Base-by-base conservation (phyloP, 805 yeast genomes). In the Starmera dryadoides region DNA sequence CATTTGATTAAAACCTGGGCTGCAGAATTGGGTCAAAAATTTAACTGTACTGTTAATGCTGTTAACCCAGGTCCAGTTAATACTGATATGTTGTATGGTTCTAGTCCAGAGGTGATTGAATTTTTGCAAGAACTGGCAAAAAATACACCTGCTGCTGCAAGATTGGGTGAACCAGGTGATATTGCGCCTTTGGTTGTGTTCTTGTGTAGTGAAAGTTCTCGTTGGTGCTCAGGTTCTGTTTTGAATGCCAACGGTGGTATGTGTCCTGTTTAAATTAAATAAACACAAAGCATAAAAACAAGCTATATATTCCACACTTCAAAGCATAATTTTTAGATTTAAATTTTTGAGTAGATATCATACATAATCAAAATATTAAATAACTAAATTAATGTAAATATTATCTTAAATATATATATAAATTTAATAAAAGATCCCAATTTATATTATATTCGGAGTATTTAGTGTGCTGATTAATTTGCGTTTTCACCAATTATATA, bases 151-250 rank as follows among this genome's bases (percentile, higher is more conserved):
- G 48, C 49, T 18, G 50, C 47, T 4, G 35, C 43, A 21, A 43
- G 52, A 34, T 37, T 48, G n/a, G 52, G 49, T 21, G 34, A 32
- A 22, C 50, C 52, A 14, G 40, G 42, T n/a, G 52, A 48, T 25
- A 46, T 48, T 33, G 52, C 50, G 11, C 40, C 39, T 15, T 43
- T 45, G 39, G 49, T 45, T 18, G 46, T 40, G 4, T 44, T 44
- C 34, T 31, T 48, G 38, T 38, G 36, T 39, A 42, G 36, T 16
- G 50, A 48, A 30, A 36, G 40, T 15, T 35, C 44, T 23, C 41
- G 48, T 32, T 48, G 52, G 52, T 34, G 40, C 22, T 36, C 46
- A 15, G 52, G 49, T 15, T 23, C 35, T n/a, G 35, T 37, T 22
- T 35, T 48, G 22, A 38, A 42, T 36, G 50, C 45, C 11, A 48